Conservation (phyloP, 768 basidiomycete genomes). For the Serendipita sp. region DNA sequence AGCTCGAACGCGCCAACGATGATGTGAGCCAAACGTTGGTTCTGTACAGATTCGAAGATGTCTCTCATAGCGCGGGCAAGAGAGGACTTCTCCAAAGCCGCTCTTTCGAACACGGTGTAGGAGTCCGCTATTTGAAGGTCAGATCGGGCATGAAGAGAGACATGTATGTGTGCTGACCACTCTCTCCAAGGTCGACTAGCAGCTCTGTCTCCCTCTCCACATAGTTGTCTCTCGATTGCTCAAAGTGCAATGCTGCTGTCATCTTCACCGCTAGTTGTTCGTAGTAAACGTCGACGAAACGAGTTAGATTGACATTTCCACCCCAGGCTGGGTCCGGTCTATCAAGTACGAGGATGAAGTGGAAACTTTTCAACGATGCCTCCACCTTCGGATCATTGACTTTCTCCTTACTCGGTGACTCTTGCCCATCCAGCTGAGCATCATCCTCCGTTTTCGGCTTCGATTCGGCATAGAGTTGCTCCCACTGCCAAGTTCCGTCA, state of each 20-base stretch:
- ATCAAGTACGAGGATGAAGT: slow-evolving; percentile 76
- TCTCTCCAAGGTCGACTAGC: slow-evolving; percentile 55
- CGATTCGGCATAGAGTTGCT: slow-evolving; percentile 14
- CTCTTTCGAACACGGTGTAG: slow-evolving; percentile 17
- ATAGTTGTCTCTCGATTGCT: slow-evolving; percentile 76
- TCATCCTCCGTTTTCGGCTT: slow-evolving; percentile 15
- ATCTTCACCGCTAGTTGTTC: slow-evolving; percentile 78
- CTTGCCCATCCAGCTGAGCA: background rate
- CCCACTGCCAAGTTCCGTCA: slow-evolving; percentile 54
- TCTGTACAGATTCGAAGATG: slow-evolving; percentile 65
- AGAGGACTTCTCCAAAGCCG: slow-evolving; percentile 45
- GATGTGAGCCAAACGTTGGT: slow-evolving; percentile 59
- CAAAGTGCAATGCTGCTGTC: slow-evolving; percentile 82
- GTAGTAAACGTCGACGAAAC: slow-evolving; percentile 77
- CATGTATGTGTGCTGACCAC: slow-evolving; percentile 39
- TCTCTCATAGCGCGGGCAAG: slow-evolving; percentile 66
- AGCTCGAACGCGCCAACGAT: slow-evolving; percentile 64
- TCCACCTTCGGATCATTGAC: background rate
- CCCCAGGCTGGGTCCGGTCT: slow-evolving; percentile 81
- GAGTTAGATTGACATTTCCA: slow-evolving; percentile 55
- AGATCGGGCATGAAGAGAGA: slow-evolving; percentile 8
- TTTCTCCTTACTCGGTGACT: background rate
- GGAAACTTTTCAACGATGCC: slow-evolving; percentile 49
- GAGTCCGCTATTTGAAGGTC: background rate
- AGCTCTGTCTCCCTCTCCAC: slow-evolving; percentile 68